Percentiles rank a stretch among this genome's conserved stretches.
These are phyloP conservation scores for Megacollybia marginata DNA, from an alignment of 768 basidiomycete species.

Conservation along the genomic window DNA sequence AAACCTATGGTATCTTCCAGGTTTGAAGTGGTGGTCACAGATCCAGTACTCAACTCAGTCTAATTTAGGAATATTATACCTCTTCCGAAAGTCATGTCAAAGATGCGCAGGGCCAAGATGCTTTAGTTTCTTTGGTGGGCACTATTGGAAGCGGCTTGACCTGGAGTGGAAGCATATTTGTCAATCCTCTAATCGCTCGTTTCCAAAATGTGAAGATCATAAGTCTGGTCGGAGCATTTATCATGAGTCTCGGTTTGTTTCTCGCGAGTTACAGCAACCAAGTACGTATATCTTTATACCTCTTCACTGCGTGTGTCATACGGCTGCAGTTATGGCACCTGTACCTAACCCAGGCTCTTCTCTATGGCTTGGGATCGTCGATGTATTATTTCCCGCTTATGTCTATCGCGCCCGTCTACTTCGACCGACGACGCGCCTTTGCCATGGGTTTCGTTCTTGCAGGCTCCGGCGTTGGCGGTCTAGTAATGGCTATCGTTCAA, in stretches of 20 bases:
- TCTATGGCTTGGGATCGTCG: slow-evolving; percentile 35
- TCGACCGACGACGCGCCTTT: slow-evolving; percentile 36
- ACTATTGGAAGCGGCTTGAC: slow-evolving; percentile 37
- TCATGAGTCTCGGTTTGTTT: slow-evolving; percentile 35
- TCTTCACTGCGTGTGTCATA: background rate
- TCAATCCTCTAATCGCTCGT: slow-evolving; percentile 30
- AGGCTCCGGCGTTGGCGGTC: slow-evolving; percentile 34
- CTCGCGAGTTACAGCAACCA: slow-evolving; percentile 30
- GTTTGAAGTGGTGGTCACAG: slow-evolving; percentile 9
- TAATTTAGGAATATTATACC: slow-evolving; percentile 34
- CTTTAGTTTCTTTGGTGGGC: slow-evolving; percentile 33
- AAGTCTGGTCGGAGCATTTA: slow-evolving; percentile 25
- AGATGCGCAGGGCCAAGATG: slow-evolving; percentile 28
- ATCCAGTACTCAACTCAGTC: background rate
- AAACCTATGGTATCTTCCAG: slow-evolving; percentile 36
- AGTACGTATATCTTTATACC: slow-evolving; percentile 12
- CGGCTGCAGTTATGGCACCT: slow-evolving; percentile 32
- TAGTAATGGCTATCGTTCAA: slow-evolving; percentile 33
- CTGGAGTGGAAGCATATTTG: slow-evolving; percentile 39
- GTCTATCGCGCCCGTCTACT: slow-evolving; percentile 33
- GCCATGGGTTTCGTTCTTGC: slow-evolving; percentile 37
- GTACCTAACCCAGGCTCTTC: slow-evolving; percentile 31
- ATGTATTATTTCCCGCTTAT: slow-evolving; percentile 38
- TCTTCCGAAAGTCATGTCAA: slow-evolving; percentile 26
- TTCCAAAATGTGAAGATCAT: slow-evolving; percentile 25